A percentile compares a stretch with the other conserved stretches of the same genome.
Conservation (phyloP, 1,284 basidiomycete species). For the Athelia psychrophila region DNA sequence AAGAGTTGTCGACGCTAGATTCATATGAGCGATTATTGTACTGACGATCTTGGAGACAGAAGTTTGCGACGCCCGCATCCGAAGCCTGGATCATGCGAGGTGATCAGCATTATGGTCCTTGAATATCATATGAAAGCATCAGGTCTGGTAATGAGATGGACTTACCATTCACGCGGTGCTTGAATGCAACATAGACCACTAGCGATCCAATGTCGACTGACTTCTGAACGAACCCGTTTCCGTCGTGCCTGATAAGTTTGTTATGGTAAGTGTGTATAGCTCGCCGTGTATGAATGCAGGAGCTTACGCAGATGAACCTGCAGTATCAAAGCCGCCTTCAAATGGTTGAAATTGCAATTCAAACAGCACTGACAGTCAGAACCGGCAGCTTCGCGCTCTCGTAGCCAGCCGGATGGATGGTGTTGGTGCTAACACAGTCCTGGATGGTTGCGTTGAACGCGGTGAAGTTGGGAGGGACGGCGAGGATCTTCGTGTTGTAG, state of each 20-base stretch:
- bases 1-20: background rate
- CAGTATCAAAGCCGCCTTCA: constrained; percentile 46
- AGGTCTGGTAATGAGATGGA: too few relatives aligned
- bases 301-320: constrained; percentile 34
- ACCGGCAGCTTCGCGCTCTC: too few relatives aligned
- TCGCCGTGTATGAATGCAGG: constrained; percentile 13
- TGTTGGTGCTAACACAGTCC: too few relatives aligned
- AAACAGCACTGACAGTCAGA: too few relatives aligned
- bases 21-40: background rate
- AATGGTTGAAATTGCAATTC: too few relatives aligned
- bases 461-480: too few relatives aligned
- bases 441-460: too few relatives aligned
- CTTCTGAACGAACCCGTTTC: constrained; percentile 40
- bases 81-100: too few relatives aligned
- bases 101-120: too few relatives aligned
- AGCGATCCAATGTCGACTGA: constrained; percentile 44
- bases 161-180: constrained; percentile 20
- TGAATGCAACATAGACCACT: constrained; percentile 51
- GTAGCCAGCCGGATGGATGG: too few relatives aligned
- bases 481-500: too few relatives aligned
- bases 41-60: constrained; percentile 44
- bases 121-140: too few relatives aligned
- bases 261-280: background rate
- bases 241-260: constrained; percentile 46
- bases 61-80: constrained; percentile 44